Conservation (phyloP, 192 early-diverging fungal genomes). For the Haplosporangium gracile region DNA sequence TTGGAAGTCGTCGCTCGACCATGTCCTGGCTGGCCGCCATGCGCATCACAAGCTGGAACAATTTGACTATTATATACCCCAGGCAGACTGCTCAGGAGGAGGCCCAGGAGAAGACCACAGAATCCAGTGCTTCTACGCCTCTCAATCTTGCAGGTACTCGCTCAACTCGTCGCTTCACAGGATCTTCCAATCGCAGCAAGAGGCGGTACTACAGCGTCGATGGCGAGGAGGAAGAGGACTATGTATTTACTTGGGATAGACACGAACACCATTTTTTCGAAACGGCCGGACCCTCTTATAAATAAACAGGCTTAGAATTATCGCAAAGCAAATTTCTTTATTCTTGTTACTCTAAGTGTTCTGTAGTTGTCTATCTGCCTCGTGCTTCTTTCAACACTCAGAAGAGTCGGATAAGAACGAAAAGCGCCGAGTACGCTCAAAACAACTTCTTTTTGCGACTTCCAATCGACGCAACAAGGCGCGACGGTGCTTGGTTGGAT, state of each 20-base stretch:
- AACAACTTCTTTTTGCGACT: constrained; percentile 38
- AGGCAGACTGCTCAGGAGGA: background rate
- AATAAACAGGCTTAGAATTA: no score
- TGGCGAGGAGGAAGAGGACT: background rate
- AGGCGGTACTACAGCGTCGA: background rate
- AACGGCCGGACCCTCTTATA: background rate
- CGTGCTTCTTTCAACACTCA: no score
- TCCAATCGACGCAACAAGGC: constrained; percentile 34
- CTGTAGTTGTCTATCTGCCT: no score
- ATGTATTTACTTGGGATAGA: constrained; percentile 26
- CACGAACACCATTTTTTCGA: constrained; percentile 26
- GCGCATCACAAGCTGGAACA: constrained; percentile 30
- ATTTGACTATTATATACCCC: constrained; percentile 34
- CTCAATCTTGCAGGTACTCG: background rate
- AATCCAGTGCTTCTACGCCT: background rate
- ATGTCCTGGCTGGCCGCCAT: constrained; percentile 53
- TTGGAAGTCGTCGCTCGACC: constrained; percentile 40
- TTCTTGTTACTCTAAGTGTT: no score
- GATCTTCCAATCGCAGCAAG: background rate
- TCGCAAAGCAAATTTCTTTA: no score
- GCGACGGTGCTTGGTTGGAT: constrained; percentile 19
- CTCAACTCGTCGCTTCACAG: background rate
- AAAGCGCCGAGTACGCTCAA: background rate
- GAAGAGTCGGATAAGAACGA: background rate
- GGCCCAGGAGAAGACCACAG: background rate